Base-by-base conservation (phyloP, 768 basidiomycete genomes). In the Podaxis carcinomalis region DNA sequence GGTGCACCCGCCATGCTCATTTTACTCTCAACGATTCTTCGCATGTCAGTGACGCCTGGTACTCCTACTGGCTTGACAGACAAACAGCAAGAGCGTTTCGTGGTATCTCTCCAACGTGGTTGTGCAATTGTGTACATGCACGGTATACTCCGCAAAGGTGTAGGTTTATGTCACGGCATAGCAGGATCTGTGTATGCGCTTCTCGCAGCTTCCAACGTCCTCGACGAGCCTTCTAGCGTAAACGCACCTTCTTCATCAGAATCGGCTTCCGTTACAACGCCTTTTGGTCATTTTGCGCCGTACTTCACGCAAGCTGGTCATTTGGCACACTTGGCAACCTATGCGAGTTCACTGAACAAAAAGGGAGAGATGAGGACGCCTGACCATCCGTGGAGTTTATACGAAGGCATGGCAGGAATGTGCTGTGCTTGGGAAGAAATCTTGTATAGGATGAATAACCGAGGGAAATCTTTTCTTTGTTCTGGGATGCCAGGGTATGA, bases 131-230 rank as follows among this genome's bases (percentile, higher is more conserved):
- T 83, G 13, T 84, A 85, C 64, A 66, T 70, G 7, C 74, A 72
- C 5, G 84, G 85, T 0, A 66, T 85, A 6, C 74, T 85, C 16
- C 75, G 75, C 3, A 86, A 86, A 67, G 84, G 85, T 10, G 70
- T 84, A n/a, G 84, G 85, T 0, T 72, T 86, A 10, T 86, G 85
- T 65, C 84, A 86, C 63, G 85, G 85, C 4, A 76, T 81, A 4
- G 81, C 75, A 7, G 84, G 85, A 2, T 78, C 73, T n/a, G 77
- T 84, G 5, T 84, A 78, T 61, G 80, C 81, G 2, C 74, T 85
- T 9, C 74, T 86, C 21, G 77, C 81, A 0, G 77, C 74, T 1
- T 78, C 82, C 0, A 75, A 78, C 50, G 77, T 72, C 1, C 70
- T 83, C n/a, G 78, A 80, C 49, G 66, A 65, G 44, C 63, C 63